phyloP scores from a whole-genome alignment of 805 yeast genomes.

The Candida ponderosae region DNA sequence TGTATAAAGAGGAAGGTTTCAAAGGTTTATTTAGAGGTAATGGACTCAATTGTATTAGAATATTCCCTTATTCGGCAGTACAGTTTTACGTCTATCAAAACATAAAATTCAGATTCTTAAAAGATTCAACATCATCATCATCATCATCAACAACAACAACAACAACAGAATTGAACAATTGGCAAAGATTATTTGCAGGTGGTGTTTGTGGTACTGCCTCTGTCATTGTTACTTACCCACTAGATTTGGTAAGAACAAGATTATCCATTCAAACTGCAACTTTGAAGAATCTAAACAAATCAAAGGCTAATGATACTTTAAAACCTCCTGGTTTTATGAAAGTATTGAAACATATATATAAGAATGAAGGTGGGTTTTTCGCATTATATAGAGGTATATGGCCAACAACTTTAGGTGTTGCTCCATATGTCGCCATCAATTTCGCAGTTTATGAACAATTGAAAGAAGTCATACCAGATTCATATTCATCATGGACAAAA shows the following conservation, averaged over 20 bases:
- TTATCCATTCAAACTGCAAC: conserved; percentile 85
- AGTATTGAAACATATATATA: conserved; percentile 51
- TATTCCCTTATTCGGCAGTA: conserved; percentile 90
- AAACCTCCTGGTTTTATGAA: conserved; percentile 68
- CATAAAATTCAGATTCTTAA: conserved; percentile 34
- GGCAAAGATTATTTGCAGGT: conserved; percentile 67
- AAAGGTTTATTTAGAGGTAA: conserved; percentile 87
- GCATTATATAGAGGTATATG: conserved; percentile 80
- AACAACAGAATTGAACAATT: conserved; percentile 33
- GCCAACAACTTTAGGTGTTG: conserved; percentile 93
- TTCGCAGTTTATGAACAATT: conserved; percentile 83
- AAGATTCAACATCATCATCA: conserved; percentile 13
- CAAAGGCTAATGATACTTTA: conserved; percentile 25
- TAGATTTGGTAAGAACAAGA: conserved; percentile 87
- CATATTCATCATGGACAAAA: conserved; percentile 43
- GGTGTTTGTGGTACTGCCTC: conserved; percentile 74
- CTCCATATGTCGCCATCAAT: conserved; percentile 91
- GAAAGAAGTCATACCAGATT: conserved; percentile 44
- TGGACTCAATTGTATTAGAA: conserved; percentile 80
- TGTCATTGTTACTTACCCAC: conserved; percentile 81
- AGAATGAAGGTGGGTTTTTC: conserved; percentile 70
- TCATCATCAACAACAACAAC: conserved; percentile 14
- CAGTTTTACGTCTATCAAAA: conserved; percentile 82
- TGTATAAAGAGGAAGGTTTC: conserved; percentile 90
- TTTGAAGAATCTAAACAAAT: conserved; percentile 31